A percentile compares a stretch with the other conserved stretches of the same genome.
Conservation (phyloP, 495 filamentous ascomycete genomes). For the Zalerion maritima region DNA sequence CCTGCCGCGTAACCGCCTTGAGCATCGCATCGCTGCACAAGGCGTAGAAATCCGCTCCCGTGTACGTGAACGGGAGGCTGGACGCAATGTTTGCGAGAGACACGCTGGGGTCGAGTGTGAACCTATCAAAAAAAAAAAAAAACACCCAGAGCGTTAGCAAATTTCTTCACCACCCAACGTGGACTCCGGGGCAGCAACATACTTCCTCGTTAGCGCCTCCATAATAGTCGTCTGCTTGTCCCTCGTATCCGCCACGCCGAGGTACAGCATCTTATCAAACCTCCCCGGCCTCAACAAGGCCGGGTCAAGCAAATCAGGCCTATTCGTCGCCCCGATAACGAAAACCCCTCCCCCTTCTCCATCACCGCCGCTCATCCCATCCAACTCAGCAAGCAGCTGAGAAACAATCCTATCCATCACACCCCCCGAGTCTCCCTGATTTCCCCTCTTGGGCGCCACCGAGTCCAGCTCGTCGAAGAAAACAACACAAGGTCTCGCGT, state of each 20-base stretch:
- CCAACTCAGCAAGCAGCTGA: conserved; percentile 86
- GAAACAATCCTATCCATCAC: conserved; percentile 99
- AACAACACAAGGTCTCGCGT: conserved; percentile 93
- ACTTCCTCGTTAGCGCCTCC: conserved; percentile 88
- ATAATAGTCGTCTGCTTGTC: conserved; percentile 91
- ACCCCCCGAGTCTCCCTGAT: conserved; percentile 94
- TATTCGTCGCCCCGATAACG: conserved; percentile 92
- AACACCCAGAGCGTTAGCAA: conserved; percentile 7
- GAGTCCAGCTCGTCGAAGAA: conserved; percentile 98
- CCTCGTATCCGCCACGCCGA: conserved; percentile 91
- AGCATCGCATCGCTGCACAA: conserved; percentile 97
- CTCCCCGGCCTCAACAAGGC: conserved; percentile 81
- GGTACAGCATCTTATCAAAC: conserved; percentile 98
- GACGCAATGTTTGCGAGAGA: conserved; percentile 63
- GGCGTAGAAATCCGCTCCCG: conserved; percentile 91
- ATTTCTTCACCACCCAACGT: not conserved
- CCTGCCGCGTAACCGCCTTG: conserved; percentile 89
- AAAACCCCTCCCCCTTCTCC: conserved; percentile 79
- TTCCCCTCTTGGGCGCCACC: conserved; percentile 91
- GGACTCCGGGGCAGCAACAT: conserved; percentile 18
- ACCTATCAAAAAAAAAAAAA: conserved; percentile 31
- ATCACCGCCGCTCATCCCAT: conserved; percentile 90
- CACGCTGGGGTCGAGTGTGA: conserved; percentile 61
- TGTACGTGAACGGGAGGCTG: conserved; percentile 84
- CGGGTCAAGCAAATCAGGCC: conserved; percentile 84